Evolutionary conservation across 73 alveolate genomes (phyloP), one percentile per base, ranked within the genome.

Genomic region (Loxodes magnus): DNA sequence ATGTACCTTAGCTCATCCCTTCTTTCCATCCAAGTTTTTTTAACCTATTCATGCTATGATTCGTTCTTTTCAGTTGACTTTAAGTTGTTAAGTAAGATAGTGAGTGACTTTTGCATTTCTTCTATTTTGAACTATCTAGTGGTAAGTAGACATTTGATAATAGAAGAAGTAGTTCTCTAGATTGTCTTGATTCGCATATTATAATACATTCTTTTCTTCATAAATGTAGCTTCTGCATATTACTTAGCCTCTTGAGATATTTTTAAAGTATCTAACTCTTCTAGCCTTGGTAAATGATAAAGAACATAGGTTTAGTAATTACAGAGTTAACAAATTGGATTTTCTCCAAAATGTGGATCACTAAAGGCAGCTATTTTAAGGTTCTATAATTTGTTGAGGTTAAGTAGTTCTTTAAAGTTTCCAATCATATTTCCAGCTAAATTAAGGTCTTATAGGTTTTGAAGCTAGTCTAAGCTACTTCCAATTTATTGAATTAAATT

Each of bases 121-220:
- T n/a, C n/a, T n/a, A n/a, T n/a, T n/a, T n/a, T n/a, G n/a, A n/a
- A n/a, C n/a, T n/a, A n/a, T n/a, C n/a, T n/a, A n/a, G n/a, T n/a
- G n/a, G n/a, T n/a, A n/a, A n/a, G n/a, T n/a, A n/a, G n/a, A n/a
- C n/a, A n/a, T n/a, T n/a, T n/a, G n/a, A n/a, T n/a, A n/a, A n/a
- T n/a, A n/a, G n/a, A n/a, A n/a, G 59, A 12, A 24, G 26, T 24
- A 5, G 59, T 10, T 34, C 95, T 78, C 26, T 65, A 14, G 71
- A 83, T 63, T 7, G 88, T 78, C 48, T 83, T 83, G 6, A 83
- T 78, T 29, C 89, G 49, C 95, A 83, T 83, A 43, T 77, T 78
- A 53, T 83, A 83, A 68, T 78, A 83, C 88, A 83, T 65, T 41
- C 77, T 36, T 51, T 83, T 83, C 74, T 83, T 83, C 84, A 79